A percentile compares a stretch with the other conserved stretches of the same genome.
phyloP scores from a whole-genome alignment of 139 green algal genomes.

The Chlamydomonas sphaeroides region DNA sequence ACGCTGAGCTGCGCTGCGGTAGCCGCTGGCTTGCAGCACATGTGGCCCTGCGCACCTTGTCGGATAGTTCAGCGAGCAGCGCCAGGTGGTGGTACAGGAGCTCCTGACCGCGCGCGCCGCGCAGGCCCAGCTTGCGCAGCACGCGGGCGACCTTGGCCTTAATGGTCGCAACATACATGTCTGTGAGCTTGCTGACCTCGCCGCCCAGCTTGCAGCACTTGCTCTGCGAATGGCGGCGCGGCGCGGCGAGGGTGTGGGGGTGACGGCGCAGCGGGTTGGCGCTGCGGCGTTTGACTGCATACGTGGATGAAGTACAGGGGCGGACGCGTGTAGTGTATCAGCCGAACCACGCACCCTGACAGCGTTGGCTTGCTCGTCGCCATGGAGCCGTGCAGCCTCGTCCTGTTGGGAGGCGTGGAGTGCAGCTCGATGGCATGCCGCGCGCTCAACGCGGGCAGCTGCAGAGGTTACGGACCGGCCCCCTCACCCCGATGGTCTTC shows the following conservation, averaged over 20 bases:
- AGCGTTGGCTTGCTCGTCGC: conserved; percentile 9
- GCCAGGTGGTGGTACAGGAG: conserved; percentile 31
- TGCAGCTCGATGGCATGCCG: no score
- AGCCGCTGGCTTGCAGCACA: no score
- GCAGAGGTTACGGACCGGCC: no score
- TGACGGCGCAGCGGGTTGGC: no score
- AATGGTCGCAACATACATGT: conserved; percentile 36
- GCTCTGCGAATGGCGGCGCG: neutral
- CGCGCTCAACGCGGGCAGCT: no score
- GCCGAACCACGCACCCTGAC: conserved; percentile 22
- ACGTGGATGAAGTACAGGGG: no score
- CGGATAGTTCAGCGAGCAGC: neutral
- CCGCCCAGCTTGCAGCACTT: conserved; percentile 28
- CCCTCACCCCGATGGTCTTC: conserved; percentile 7
- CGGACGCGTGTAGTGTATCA: no score
- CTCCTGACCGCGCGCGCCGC: conserved; percentile 6
- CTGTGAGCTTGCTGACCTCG: conserved; percentile 2
- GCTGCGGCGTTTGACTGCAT: no score
- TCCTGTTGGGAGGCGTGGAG: conserved; percentile 22
- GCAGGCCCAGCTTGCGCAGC: conserved; percentile 23
- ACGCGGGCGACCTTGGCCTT: conserved; percentile 31
- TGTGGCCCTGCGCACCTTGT: conserved; percentile 25
- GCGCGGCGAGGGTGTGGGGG: no score
- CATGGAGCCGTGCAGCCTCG: neutral
- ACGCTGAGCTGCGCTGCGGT: no score